Percentiles rank a stretch among this genome's conserved stretches.
These are phyloP conservation scores for Penicillium arizonense DNA, from an alignment of 495 filamentous ascomycete species.

Conservation along the genomic window DNA sequence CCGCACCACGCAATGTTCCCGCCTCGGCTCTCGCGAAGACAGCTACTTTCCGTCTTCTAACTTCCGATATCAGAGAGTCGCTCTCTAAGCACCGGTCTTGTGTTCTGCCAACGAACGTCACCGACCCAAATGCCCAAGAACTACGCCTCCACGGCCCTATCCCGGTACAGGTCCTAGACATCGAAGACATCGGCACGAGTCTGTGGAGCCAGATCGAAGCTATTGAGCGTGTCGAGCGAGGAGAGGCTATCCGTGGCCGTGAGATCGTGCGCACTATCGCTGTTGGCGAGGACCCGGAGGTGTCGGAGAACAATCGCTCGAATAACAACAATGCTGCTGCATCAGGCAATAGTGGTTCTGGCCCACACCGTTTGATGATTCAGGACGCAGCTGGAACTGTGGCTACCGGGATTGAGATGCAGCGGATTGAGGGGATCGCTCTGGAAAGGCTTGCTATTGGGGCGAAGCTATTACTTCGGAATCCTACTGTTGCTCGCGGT, in stretches of 20 bases:
- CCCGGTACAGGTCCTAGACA: conserved; percentile 76
- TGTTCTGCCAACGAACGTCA: conserved; percentile 58
- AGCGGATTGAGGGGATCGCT: conserved; percentile 59
- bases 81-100: conserved; percentile 47
- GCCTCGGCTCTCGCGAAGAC: conserved; percentile 73
- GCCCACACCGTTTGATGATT: conserved; percentile 77
- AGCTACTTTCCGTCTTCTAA: conserved; percentile 75
- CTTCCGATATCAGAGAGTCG: conserved; percentile 68
- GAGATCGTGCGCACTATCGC: conserved; percentile 76
- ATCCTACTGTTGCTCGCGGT: conserved; percentile 68
- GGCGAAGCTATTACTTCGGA: conserved; percentile 71
- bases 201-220: conserved; percentile 84
- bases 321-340: conserved; percentile 15
- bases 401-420: conserved; percentile 73
- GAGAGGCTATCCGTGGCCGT: conserved; percentile 76
- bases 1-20: conserved; percentile 55
- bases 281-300: conserved; percentile 44
- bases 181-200: conserved; percentile 76
- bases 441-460: conserved; percentile 70
- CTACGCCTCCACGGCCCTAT: conserved; percentile 56
- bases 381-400: conserved; percentile 74
- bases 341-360: conserved; percentile 31
- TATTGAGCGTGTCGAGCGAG: conserved; percentile 77
- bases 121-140: conserved; percentile 51
- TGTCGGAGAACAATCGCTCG: conserved; percentile 21